These are phyloP conservation scores for Stachybotrys chlorohalonatus DNA, from an alignment of 2,329 filamentous ascomycete genomes.

Conservation along the genomic window DNA sequence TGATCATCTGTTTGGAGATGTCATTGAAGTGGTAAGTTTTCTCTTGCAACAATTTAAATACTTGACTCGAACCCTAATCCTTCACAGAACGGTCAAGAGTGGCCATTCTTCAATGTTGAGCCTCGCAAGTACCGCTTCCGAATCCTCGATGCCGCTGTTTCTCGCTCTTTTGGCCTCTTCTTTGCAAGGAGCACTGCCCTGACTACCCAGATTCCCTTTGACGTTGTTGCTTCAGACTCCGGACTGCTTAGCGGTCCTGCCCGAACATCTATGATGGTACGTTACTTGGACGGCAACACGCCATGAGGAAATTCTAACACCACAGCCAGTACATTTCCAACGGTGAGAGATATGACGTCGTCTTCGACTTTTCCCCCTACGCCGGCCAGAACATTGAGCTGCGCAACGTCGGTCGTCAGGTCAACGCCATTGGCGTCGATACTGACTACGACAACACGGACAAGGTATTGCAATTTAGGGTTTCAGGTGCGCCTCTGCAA, in stretches of 20 bases:
- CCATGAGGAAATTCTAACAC: constrained; percentile 10
- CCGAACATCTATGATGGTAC: no score
- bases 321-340: constrained; percentile 30
- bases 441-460: constrained; percentile 41
- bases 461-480: constrained; percentile 43
- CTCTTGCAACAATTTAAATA: neutral
- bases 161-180: constrained; percentile 37
- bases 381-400: constrained; percentile 37
- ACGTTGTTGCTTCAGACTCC: constrained; percentile 44
- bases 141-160: constrained; percentile 40
- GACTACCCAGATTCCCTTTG: constrained; percentile 29
- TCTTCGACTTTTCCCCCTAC: constrained; percentile 45
- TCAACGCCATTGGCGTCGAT: constrained; percentile 26
- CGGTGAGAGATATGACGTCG: constrained; percentile 49
- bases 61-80: neutral
- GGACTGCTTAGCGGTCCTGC: constrained; percentile 38
- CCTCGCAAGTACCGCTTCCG: constrained; percentile 52
- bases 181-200: constrained; percentile 24
- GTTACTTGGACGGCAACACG: no score
- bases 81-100: constrained; percentile 42
- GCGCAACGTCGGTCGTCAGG: constrained; percentile 14
- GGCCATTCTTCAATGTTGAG: constrained; percentile 48
- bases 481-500: constrained; percentile 24
- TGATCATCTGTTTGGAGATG: constrained; percentile 40
- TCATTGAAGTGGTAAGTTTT: constrained; percentile 36